Conservation (phyloP, 768 basidiomycete species). For the Podaxis rugospora region DNA sequence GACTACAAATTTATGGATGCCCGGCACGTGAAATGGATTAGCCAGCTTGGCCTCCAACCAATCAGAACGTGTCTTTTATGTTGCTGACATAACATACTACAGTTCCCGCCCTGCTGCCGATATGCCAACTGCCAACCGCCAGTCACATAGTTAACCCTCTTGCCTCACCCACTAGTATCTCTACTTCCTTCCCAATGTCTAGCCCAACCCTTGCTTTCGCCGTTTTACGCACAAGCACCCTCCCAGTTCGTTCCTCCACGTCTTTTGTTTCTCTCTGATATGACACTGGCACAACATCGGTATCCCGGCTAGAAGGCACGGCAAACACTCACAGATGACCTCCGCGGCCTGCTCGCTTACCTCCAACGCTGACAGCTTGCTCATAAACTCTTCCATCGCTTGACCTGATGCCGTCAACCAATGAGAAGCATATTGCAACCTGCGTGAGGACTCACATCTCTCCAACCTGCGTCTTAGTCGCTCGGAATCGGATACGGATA, state of each 20-base stretch:
- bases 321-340: background rate
- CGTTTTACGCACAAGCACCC: conserved; percentile 17
- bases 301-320: background rate
- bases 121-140: background rate
- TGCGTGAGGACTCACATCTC: background rate
- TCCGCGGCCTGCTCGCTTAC: background rate
- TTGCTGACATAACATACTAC: conserved; percentile 14
- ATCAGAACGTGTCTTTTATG: conserved; percentile 27
- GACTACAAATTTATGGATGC: conserved; percentile 33
- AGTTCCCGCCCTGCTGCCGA: conserved; percentile 17
- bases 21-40: conserved; percentile 33
- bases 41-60: conserved; percentile 20
- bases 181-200: conserved; percentile 16
- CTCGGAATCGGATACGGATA: background rate
- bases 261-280: background rate
- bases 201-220: conserved; percentile 16
- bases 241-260: background rate
- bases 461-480: background rate
- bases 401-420: background rate
- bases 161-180: conserved; percentile 12
- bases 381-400: background rate
- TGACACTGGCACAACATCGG: background rate
- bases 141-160: conserved; percentile 4
- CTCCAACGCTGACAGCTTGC: background rate
- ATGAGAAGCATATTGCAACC: background rate